Evolutionary conservation across 768 basidiomycete species (phyloP).

Genomic region (Suillus luteus): DNA sequence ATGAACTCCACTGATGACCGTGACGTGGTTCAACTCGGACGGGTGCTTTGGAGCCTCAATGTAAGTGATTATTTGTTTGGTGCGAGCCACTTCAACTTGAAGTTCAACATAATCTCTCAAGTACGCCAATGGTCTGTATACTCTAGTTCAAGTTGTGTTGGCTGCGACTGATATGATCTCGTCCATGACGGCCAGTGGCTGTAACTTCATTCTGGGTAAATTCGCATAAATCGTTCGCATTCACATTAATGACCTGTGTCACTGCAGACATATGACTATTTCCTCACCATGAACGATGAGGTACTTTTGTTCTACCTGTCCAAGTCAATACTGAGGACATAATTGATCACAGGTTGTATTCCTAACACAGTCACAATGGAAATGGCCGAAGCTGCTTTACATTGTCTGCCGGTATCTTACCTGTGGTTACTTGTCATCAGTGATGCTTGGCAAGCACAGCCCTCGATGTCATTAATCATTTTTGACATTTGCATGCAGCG

Average conservation of each 20-base stretch:
- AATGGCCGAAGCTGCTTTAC: constrained; percentile 6
- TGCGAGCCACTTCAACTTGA: neutral
- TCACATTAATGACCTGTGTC: neutral
- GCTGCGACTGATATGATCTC: neutral
- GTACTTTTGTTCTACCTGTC: constrained; percentile 2
- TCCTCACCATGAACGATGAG: constrained; percentile 7
- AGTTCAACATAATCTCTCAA: constrained; percentile 1
- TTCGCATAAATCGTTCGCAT: neutral
- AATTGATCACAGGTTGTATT: neutral
- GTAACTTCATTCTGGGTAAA: constrained; percentile 7
- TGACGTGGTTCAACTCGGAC: neutral
- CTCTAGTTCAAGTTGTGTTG: neutral
- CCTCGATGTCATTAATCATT: neutral
- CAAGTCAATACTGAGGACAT: neutral
- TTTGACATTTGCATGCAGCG: neutral
- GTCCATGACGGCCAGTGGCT: neutral
- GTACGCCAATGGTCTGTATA: constrained; percentile 1
- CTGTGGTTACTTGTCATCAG: neutral
- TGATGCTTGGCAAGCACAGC: neutral
- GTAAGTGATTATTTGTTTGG: neutral
- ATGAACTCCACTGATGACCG: neutral
- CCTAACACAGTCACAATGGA: constrained; percentile 7
- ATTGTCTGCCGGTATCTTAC: constrained; percentile 17
- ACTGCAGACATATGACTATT: constrained; percentile 6
- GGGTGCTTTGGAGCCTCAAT: neutral